Base-by-base conservation (phyloP, 2,329 filamentous ascomycete species). In the Cryoendolithus antarcticus region DNA sequence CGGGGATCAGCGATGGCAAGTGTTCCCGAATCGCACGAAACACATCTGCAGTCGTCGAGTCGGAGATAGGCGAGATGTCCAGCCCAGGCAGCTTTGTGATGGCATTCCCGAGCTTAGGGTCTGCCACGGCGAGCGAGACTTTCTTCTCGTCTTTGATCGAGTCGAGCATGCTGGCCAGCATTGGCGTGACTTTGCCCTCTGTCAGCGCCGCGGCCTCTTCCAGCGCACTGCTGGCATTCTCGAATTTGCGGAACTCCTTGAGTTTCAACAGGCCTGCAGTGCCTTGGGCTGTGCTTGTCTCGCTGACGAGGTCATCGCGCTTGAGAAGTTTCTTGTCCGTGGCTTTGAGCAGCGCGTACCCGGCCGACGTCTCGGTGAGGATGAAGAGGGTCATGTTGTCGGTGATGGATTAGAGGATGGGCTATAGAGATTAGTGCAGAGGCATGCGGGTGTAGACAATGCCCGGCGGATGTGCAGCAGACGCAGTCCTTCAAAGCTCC, bases 321-420 rank as follows among this genome's bases (percentile, higher is more conserved):
- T 93, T 91, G 50, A 98, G 72, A 44, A 96, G 75, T 72, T 96
- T 96, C 77, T 95, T 96, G 75, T 96, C 89, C 64, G 88, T 86
- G 55, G 89, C 83, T 74, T 98, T 96, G 71, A 98, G 86, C 63
- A 98, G 77, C 65, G 88, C 91, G 71, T 96, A 96, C 63, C 91
- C 93, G 54, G 88, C 88, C 66, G 84, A 85, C 63, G 88, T 95
- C 69, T 95, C 88, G 58, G 82, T 82, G 55, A 95, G 79, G 67
- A 95, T 83, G 67, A 93, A 93, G 62, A 68, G 62, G 35, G 61
- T 62, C 65, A 69, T 69, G 40, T 39, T 56, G 52, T 37, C 41
- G 33, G 38, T 41, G 30, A 32, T 15, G 3, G 24, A 27, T 3
- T 27, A 27, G 24, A 27, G 2, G 24, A 27, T 8, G 24, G 24